These are phyloP conservation scores for Suillus placidus DNA, from an alignment of 768 basidiomycete species.

Conservation along the genomic window DNA sequence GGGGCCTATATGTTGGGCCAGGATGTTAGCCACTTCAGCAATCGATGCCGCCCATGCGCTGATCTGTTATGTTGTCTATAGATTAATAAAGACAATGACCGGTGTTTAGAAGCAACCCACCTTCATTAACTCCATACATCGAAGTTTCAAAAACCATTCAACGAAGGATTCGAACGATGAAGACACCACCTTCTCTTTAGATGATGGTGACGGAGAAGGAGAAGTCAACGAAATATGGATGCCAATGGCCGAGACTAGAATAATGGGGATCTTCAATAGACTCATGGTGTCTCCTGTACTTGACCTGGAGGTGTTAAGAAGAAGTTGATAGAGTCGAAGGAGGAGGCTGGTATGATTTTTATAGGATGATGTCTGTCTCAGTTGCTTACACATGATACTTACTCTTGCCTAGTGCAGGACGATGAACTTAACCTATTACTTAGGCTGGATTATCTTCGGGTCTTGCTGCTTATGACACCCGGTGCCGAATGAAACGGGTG, in stretches of 20 bases:
- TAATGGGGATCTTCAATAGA: conserved; percentile 22
- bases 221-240: conserved; percentile 28
- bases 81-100: background rate
- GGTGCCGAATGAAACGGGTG: background rate
- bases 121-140: background rate
- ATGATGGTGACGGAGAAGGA: conserved; percentile 22
- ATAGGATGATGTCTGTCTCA: too few relatives aligned
- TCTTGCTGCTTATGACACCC: background rate
- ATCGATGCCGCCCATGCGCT: conserved; percentile 30
- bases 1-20: background rate
- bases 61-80: conserved; percentile 15
- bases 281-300: conserved; percentile 21
- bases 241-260: conserved; percentile 25
- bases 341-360: too few relatives aligned
- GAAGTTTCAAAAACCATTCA: background rate
- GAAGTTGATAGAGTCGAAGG: too few relatives aligned
- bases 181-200: conserved; percentile 15
- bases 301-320: too few relatives aligned
- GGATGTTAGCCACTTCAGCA: conserved; percentile 5
- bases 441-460: background rate
- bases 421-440: too few relatives aligned
- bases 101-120: background rate
- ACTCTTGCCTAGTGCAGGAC: background rate
- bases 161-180: too few relatives aligned
- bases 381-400: background rate